These are phyloP conservation scores for Trichocladium uniseriatum DNA, from an alignment of 495 filamentous ascomycete genomes.

Conservation along the genomic window DNA sequence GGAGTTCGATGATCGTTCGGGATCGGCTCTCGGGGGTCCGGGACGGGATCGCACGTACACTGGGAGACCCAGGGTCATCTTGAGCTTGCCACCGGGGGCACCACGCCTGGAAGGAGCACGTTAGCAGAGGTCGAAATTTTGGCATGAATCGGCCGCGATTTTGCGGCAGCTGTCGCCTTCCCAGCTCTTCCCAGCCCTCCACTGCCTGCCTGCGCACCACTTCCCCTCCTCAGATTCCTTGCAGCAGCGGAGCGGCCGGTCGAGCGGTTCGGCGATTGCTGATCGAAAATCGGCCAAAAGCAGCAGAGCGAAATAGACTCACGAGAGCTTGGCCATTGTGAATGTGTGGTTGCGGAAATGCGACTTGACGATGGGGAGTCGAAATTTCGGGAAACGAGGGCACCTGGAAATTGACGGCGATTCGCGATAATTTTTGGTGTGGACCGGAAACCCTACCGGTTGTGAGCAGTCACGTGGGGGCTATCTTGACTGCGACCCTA, in stretches of 20 bases:
- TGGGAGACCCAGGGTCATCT: slow-evolving; percentile 99
- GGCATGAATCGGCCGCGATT: background rate
- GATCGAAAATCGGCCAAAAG: slow-evolving; percentile 2
- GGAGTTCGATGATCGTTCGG: slow-evolving; percentile 4
- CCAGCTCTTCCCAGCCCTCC: background rate
- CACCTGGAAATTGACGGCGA: slow-evolving; percentile 23
- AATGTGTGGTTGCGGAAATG: slow-evolving; percentile 27
- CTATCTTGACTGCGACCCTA: background rate
- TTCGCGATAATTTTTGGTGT: slow-evolving; percentile 33
- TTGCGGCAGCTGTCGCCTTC: background rate
- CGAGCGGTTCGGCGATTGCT: background rate
- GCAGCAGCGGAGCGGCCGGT: background rate
- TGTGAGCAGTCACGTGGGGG: slow-evolving; percentile 24
- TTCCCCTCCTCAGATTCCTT: background rate
- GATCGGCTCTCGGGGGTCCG: slow-evolving; percentile 4
- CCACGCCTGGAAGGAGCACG: slow-evolving; percentile 51
- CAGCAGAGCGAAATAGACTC: slow-evolving; percentile 21
- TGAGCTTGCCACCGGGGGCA: slow-evolving; percentile 98
- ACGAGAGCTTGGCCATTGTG: slow-evolving; percentile 46
- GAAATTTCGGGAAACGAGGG: slow-evolving; percentile 27
- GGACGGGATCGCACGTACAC: slow-evolving; percentile 59
- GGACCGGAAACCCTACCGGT: slow-evolving; percentile 30
- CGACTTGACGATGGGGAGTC: slow-evolving; percentile 29
- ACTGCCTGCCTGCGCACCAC: background rate
- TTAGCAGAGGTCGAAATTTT: slow-evolving; percentile 10